Evolutionary conservation across 768 basidiomycete genomes (phyloP), one percentile per base, ranked within the genome.

Genomic region (Saitozyma sp.): DNA sequence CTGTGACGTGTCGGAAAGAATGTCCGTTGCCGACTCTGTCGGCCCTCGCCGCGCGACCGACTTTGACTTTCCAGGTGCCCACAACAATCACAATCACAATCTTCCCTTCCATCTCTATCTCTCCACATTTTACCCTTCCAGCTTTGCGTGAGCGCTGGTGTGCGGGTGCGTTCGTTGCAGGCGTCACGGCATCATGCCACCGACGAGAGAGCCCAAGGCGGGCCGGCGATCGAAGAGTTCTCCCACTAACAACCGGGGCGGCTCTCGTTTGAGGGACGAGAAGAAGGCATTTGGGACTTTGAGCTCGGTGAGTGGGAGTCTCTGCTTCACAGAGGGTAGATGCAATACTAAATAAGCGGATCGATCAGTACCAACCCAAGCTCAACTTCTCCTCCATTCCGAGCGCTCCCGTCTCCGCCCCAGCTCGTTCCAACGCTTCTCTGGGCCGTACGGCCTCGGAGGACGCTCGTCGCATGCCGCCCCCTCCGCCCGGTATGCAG

Each of bases 251-350:
- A 29, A 17, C 19, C 16, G 16, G 43, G 13, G n/a, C 43, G 38
- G 38, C 13, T 13, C 39, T 37, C 11, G 38, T 8, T 38, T 7
- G 38, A 20, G 39, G 2, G 53, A 52, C 10, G 59, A 54, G 17
- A 51, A 50, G 46, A 76, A 65, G 68, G 71, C 70, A 59, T 20
- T 76, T 49, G 57, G 64, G 19, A 68, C 65, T 54, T 57, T 76
- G 54, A 74, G 66, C 59, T 76, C 75, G 57, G 75, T 76, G 41
- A 54, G 74, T 62, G 2, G 29, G 29, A 29, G 29, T 29, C 29
- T 29, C 29, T 10, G 11, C 39, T 17, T 17, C 17, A 14, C 46
- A 48, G 6, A 6, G 19, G 2, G 2, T 48, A 6, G 14, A 17
- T 6, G 19, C n/a, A 55, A 40, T 9, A 37, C 14, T 6, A 29